Percentiles rank a stretch among this genome's conserved stretches.
Conservation (phyloP, 805 yeast species). For the Saccharomycopsis guyanensis region DNA sequence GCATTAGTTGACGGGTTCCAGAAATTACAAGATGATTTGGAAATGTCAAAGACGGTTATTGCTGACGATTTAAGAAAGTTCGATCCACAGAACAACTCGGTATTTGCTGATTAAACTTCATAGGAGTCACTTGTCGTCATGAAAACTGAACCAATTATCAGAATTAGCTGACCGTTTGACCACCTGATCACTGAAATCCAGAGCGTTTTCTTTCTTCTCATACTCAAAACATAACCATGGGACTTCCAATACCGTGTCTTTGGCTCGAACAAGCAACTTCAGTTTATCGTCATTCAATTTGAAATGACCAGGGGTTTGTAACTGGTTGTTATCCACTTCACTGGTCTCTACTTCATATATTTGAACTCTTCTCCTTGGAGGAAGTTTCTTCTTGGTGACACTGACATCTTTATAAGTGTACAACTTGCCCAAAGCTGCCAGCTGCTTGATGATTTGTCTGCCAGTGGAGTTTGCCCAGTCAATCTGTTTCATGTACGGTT, state of each 20-base stretch:
- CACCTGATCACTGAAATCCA: not conserved
- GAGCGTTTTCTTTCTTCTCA: not conserved
- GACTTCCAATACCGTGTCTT: not conserved
- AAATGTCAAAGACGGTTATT: not conserved
- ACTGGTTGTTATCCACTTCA: not conserved
- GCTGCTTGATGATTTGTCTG: constrained; percentile 33
- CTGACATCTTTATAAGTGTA: constrained; percentile 36
- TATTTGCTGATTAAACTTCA: not conserved
- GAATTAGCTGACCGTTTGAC: not conserved
- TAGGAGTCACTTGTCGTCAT: too few species aligned
- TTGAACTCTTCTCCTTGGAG: not conserved
- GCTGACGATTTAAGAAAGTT: not conserved
- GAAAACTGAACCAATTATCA: not conserved
- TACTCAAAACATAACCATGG: not conserved
- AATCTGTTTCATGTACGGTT: constrained; percentile 35
- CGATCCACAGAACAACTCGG: not conserved
- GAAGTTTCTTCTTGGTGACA: constrained; percentile 28
- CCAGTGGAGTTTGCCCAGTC: constrained; percentile 39
- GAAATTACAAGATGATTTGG: not conserved
- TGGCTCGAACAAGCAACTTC: not conserved
- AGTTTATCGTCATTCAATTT: not conserved
- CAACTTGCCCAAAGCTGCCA: constrained; percentile 50
- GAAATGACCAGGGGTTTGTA: not conserved
- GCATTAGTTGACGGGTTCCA: not conserved
- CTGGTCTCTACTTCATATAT: not conserved